A percentile compares a stretch with the other conserved stretches of the same genome.
These are phyloP conservation scores for Alnus rubra DNA, from an alignment of 306 rosid genomes.

Conservation along the genomic window DNA sequence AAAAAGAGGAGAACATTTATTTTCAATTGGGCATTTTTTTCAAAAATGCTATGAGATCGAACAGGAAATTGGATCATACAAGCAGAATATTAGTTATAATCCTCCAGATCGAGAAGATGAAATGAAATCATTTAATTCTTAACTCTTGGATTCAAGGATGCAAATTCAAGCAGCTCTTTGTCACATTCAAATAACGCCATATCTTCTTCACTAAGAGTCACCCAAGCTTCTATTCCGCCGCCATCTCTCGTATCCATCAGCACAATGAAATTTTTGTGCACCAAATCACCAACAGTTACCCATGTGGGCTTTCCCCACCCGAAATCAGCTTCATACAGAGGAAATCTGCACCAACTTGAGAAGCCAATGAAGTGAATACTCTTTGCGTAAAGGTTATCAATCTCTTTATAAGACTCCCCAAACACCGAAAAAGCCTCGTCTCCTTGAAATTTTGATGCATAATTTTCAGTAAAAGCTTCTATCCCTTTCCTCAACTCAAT, in stretches of 20 bases:
- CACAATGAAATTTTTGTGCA: background rate
- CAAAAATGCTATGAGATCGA: too few relatives aligned
- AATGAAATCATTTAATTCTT: background rate
- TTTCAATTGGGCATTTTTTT: too few relatives aligned
- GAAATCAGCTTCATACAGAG: slow-evolving; percentile 25
- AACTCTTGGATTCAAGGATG: slow-evolving; percentile 26
- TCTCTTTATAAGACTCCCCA: background rate
- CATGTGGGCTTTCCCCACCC: slow-evolving; percentile 43
- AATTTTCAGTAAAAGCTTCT: background rate
- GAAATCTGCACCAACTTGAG: slow-evolving; percentile 31
- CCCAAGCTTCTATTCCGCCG: slow-evolving; percentile 33
- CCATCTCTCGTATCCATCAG: slow-evolving; percentile 24
- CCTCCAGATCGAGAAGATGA: background rate
- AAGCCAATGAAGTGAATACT: background rate
- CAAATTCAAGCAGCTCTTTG: slow-evolving; percentile 22
- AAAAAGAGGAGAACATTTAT: too few relatives aligned
- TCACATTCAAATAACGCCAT: slow-evolving; percentile 19
- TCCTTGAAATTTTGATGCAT: slow-evolving; percentile 18
- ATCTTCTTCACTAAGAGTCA: slow-evolving; percentile 23
- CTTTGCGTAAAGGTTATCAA: background rate
- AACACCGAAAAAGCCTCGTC: background rate
- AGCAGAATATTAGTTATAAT: background rate
- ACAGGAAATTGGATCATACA: background rate
- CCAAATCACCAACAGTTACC: slow-evolving; percentile 7
- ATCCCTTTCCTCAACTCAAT: slow-evolving; percentile 27